Base-by-base conservation (phyloP, 345 rosid genomes). In the Lumnitzera racemosa region DNA sequence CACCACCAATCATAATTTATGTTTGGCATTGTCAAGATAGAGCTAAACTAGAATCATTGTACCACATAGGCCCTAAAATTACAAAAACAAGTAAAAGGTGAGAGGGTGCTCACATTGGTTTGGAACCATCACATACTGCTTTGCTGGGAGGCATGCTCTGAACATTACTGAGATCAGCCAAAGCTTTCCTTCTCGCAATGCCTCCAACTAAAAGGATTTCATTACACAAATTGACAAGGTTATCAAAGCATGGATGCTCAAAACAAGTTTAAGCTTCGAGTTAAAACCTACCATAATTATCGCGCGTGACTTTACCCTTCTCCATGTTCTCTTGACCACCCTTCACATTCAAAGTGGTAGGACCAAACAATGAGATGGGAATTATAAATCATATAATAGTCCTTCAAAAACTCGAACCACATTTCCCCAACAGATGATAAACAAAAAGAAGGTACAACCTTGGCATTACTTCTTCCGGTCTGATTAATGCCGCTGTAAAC, bases 141-240 rank as follows among this genome's bases (percentile, higher is more conserved):
- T 52, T 72, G 58, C 70, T 61, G 12, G 70, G 27, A 59, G 52
- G 49, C 24, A 68, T 74, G 36, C 75, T 69, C 46, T 50, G 72
- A 46, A 64, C 74, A 69, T 87, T 91, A 76, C 95, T 87, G 55
- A 91, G 74, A 78, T 89, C 96, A 61, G 79, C 76, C 80, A 91
- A 67, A 23, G 90, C 85, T 66, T 80, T 89, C 76, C 98, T 84
- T 78, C 68, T 67, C 55, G 66, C 75, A 52, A 64, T 76, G 24
- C 58, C 59, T 55, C 72, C 71, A n/a, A 64, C 89, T 83, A 76
- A 61, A 69, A 61, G 57, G 20, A 43, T 61, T 57, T 71, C 61
- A 67, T n/a, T 11, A 47, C 46, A 25, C 57, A 3, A 20, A 47
- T 53, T 55, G 49, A 64, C 51, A 49, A 24, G 43, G 47, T 63